Evolutionary conservation across 1,139 yeast species (phyloP), one percentile per base, ranked within the genome.

Genomic region (Kazachstania sp.): DNA sequence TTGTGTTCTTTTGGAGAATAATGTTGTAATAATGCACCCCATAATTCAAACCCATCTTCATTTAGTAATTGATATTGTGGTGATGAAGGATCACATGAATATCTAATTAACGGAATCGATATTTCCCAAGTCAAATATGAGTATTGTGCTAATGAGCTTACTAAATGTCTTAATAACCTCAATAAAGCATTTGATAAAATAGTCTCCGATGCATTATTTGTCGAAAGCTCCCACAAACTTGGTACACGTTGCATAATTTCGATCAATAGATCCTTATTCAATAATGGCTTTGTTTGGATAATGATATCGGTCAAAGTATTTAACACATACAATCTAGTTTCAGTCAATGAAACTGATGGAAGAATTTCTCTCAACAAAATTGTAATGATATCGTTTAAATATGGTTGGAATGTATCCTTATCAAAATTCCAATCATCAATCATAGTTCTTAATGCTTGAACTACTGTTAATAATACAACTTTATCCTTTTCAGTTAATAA

Each of bases 381-480:
- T 2, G 67, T 61, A 7, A 86, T 73, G 30, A 78, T 76, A 2
- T 70, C 71, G 35, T 77, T 73, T 47, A 85, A 69, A 58, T 67
- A 87, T 0, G 94, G 88, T 50, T 75, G 68, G 57, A 92, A 86
- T 39, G 72, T 78, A 12, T 69, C 70, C 50, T 85, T 80, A 39
- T 79, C 74, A 61, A 90, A 88, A 52, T 85, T 92, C 88, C 95
- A 87, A 56, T 87, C 97, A 51, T 86, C 92, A 29, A 88, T 72
- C 43, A 85, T 73, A 28, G 77, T 72, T 52, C 81, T 74, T 15
- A 88, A 67, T 0, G 90, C 78, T 57, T 83, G 85, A n/a, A 85
- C 72, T 0, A 94, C 82, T 1, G 95, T 79, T 23, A 90, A 64
- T 55, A 75, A 75, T 1, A 92, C 95, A 16, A 87, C 95, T 46